Evolutionary conservation across 805 yeast genomes (phyloP).

Genomic region (Kazachstania psychrophila): DNA sequence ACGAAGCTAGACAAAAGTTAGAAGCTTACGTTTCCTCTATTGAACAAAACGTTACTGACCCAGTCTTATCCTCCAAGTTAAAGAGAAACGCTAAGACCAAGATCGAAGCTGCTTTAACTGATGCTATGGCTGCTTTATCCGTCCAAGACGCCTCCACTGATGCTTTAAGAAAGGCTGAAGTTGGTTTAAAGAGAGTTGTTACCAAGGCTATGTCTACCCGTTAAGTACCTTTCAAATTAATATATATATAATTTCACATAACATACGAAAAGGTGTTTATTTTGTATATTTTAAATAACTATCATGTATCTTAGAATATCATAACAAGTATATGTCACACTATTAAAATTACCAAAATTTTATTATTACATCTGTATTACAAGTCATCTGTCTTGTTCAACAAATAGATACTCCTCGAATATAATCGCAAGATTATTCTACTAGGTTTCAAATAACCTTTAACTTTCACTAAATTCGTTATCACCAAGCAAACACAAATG

Average conservation of each 20-base stretch:
- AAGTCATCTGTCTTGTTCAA: too few relatives aligned
- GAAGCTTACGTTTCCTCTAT: slow-evolving; percentile 96
- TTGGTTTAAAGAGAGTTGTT: slow-evolving; percentile 97
- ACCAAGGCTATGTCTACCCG: slow-evolving; percentile 99
- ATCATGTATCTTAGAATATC: slow-evolving; percentile 1
- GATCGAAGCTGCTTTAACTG: slow-evolving; percentile 96
- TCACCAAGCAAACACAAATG: too few relatives aligned
- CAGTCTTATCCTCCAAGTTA: slow-evolving; percentile 93
- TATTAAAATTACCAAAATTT: too few relatives aligned
- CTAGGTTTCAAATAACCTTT: too few relatives aligned
- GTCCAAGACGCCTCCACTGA: slow-evolving; percentile 94
- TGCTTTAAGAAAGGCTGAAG: slow-evolving; percentile 98
- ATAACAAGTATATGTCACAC: neutral
- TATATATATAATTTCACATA: neutral
- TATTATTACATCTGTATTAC: too few relatives aligned
- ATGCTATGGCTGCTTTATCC: slow-evolving; percentile 96
- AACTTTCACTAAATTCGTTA: too few relatives aligned
- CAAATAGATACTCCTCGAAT: too few relatives aligned
- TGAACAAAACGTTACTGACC: slow-evolving; percentile 95
- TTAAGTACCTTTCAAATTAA: slow-evolving; percentile 36
- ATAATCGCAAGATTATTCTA: too few relatives aligned
- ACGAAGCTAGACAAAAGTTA: slow-evolving; percentile 98
- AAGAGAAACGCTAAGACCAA: slow-evolving; percentile 95
- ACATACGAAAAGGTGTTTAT: too few relatives aligned
- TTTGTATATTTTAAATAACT: too few relatives aligned